Evolutionary conservation across 1,284 basidiomycete species (phyloP).

Genomic region (Quambalaria eucalypti): DNA sequence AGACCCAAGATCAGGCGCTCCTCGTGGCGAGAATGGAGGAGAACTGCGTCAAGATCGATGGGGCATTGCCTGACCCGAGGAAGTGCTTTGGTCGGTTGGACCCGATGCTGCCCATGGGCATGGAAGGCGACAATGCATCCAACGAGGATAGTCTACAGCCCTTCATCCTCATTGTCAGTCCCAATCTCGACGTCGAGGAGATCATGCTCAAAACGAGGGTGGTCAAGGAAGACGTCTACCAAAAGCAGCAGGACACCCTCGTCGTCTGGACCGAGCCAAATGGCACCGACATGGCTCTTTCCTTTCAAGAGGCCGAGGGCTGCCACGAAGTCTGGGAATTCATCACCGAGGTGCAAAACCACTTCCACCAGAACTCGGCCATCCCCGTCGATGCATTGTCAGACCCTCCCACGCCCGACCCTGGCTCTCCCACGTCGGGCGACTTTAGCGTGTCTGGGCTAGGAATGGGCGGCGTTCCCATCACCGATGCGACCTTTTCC

Average conservation of each 20-base stretch:
- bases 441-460: conserved; percentile 22
- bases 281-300: conserved; percentile 87
- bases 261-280: conserved; percentile 98
- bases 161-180: conserved; percentile 40
- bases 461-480: conserved; percentile 19
- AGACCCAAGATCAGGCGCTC: conserved; percentile 38
- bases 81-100: background rate
- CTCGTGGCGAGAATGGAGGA: conserved; percentile 41
- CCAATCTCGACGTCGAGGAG: conserved; percentile 38
- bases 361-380: conserved; percentile 50
- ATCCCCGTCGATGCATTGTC: conserved; percentile 10
- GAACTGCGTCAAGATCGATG: conserved; percentile 21
- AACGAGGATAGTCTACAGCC: conserved; percentile 3
- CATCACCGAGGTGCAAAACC: conserved; percentile 83
- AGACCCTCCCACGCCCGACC: conserved; percentile 20
- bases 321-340: conserved; percentile 97
- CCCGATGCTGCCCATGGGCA: conserved; percentile 10
- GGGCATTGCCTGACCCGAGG: conserved; percentile 9
- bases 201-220: conserved; percentile 37
- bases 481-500: conserved; percentile 17
- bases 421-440: conserved; percentile 3
- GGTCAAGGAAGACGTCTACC: conserved; percentile 44
- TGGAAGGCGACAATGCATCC: conserved; percentile 4
- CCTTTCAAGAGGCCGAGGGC: conserved; percentile 91
- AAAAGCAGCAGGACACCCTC: conserved; percentile 63